Percentiles rank a stretch among this genome's conserved stretches.
phyloP scores from a whole-genome alignment of 805 yeast species.

The Yamadazyma endophytica region DNA sequence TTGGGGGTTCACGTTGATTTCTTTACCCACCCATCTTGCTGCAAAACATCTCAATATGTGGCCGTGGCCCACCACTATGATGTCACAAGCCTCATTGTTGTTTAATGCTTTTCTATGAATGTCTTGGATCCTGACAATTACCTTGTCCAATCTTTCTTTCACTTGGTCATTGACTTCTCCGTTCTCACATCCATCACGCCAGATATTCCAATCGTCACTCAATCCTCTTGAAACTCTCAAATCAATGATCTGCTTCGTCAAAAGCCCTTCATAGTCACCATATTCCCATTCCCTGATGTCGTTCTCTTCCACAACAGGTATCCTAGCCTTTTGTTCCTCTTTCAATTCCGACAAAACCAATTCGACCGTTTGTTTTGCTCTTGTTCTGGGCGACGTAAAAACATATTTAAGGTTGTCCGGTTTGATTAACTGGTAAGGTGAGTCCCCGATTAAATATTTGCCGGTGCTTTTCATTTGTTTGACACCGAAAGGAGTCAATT shows the following conservation, averaged over 20 bases:
- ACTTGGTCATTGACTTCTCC: conserved; percentile 75
- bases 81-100: conserved; percentile 56
- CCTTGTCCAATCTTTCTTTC: conserved; percentile 64
- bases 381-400: conserved; percentile 73
- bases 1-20: conserved; percentile 65
- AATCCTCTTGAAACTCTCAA: conserved; percentile 40
- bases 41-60: conserved; percentile 88
- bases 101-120: conserved; percentile 55
- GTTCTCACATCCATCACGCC: conserved; percentile 90
- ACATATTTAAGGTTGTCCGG: conserved; percentile 61
- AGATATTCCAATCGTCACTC: conserved; percentile 64
- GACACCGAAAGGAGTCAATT: conserved; percentile 74
- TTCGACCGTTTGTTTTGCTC: conserved; percentile 75
- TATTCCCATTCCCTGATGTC: conserved; percentile 94
- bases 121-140: conserved; percentile 59
- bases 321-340: conserved; percentile 35
- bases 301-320: conserved; percentile 50
- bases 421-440: conserved; percentile 52
- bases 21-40: conserved; percentile 74
- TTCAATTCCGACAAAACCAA: conserved; percentile 52
- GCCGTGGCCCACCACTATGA: conserved; percentile 87
- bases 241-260: conserved; percentile 61
- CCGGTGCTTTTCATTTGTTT: conserved; percentile 76
- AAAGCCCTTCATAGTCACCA: conserved; percentile 89
- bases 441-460: conserved; percentile 54